A percentile compares a stretch with the other conserved stretches of the same genome.
These are phyloP conservation scores for Solanum chaucha DNA, from an alignment of 257 asterid species.

Conservation along the genomic window DNA sequence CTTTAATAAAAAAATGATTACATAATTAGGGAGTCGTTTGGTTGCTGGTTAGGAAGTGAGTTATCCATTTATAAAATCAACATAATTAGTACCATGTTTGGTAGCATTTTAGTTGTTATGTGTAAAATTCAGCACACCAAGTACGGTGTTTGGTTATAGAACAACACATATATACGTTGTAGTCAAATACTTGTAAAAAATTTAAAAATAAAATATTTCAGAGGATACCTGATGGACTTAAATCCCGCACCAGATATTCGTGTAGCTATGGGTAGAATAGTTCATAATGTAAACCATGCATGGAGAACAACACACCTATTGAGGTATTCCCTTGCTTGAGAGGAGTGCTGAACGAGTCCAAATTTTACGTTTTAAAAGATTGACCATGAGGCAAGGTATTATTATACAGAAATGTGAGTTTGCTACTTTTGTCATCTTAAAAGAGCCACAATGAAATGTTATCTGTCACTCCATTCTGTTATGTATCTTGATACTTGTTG, in stretches of 20 bases:
- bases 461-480: not conserved
- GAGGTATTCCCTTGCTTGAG: not conserved
- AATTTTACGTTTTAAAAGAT: not conserved
- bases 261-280: not conserved
- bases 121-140: not conserved
- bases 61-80: not conserved
- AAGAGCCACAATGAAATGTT: not conserved
- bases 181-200: not conserved
- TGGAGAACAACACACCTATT: not conserved
- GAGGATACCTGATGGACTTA: not conserved
- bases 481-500: not conserved
- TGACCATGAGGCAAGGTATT: not conserved
- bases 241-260: not conserved
- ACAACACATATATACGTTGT: not conserved
- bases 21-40: not conserved
- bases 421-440: not conserved
- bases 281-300: not conserved
- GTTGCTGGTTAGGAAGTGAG: not conserved
- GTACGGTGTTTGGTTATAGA: not conserved
- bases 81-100: not conserved
- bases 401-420: not conserved
- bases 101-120: not conserved
- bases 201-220: not conserved
- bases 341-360: not conserved
- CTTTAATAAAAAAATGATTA: not conserved